Evolutionary conservation across 352 stramenopile species (phyloP).

Genomic region (Globisporangium middletonii): DNA sequence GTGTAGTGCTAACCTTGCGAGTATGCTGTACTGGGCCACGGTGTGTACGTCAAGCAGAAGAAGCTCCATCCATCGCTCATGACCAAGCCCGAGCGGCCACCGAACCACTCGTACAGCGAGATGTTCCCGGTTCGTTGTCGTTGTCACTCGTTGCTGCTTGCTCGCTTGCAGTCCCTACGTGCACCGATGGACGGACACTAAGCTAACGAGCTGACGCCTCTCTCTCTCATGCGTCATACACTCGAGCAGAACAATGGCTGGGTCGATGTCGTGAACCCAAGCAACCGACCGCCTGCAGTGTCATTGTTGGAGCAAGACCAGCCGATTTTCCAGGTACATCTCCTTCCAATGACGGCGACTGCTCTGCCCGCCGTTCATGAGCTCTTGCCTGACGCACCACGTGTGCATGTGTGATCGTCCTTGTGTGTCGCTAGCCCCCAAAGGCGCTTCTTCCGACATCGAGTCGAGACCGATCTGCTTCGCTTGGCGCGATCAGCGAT

Average conservation of each 20-base stretch:
- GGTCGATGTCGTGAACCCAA: conserved; percentile 47
- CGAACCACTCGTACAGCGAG: conserved; percentile 70
- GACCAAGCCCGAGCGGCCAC: conserved; percentile 57
- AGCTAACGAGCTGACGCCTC: no score
- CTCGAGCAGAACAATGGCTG: conserved; percentile 52
- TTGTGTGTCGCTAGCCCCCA: background rate
- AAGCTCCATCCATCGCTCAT: conserved; percentile 50
- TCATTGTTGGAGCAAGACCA: conserved; percentile 1
- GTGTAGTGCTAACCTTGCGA: background rate
- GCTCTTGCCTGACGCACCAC: background rate
- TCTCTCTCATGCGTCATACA: no score
- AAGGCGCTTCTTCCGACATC: background rate
- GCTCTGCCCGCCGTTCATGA: background rate
- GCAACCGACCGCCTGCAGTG: conserved; percentile 4
- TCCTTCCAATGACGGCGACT: background rate
- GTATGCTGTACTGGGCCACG: background rate
- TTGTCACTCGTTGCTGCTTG: background rate
- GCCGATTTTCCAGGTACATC: conserved; percentile 5
- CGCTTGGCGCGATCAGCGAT: background rate
- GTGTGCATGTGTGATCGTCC: background rate
- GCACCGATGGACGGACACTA: no score
- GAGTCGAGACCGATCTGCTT: conserved; percentile 3
- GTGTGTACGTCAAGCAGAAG: conserved; percentile 21
- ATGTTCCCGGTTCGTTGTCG: conserved; percentile 50
- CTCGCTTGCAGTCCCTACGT: background rate